These are phyloP conservation scores for Phylloporus rhodoxanthus DNA, from an alignment of 768 basidiomycete genomes.

Conservation along the genomic window DNA sequence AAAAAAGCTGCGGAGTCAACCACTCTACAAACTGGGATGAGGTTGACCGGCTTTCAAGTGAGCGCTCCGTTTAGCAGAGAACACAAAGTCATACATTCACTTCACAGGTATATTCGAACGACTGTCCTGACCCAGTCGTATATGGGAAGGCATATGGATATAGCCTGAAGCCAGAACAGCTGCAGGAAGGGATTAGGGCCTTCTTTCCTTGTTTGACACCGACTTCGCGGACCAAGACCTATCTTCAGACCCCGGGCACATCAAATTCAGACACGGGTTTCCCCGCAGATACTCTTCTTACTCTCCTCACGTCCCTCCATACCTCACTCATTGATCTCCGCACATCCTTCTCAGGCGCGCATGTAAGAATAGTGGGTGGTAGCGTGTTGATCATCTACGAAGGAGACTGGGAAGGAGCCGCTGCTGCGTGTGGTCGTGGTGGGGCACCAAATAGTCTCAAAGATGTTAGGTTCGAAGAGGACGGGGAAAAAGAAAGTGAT, in stretches of 20 bases:
- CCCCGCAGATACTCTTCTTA: conserved; percentile 46
- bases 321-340: conserved; percentile 49
- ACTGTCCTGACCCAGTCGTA: conserved; percentile 46
- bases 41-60: conserved; percentile 90
- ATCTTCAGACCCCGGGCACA: neutral
- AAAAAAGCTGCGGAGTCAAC: conserved; percentile 67
- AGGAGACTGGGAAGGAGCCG: conserved; percentile 43
- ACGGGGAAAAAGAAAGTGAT: conserved; percentile 35
- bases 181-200: conserved; percentile 67
- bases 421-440: conserved; percentile 33
- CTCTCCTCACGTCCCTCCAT: conserved; percentile 52
- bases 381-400: conserved; percentile 83
- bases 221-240: conserved; percentile 7
- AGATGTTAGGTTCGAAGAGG: conserved; percentile 29
- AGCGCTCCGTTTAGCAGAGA: conserved; percentile 13
- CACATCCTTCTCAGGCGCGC: conserved; percentile 42
- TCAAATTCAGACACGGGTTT: conserved; percentile 41
- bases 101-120: conserved; percentile 65
- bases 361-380: conserved; percentile 77
- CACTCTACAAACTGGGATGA: conserved; percentile 65
- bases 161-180: conserved; percentile 57
- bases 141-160: conserved; percentile 78
- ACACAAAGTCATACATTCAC: neutral
- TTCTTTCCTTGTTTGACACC: conserved; percentile 63
- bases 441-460: conserved; percentile 14